phyloP scores from a whole-genome alignment of 1,284 basidiomycete genomes.

The Chiua sp. region DNA sequence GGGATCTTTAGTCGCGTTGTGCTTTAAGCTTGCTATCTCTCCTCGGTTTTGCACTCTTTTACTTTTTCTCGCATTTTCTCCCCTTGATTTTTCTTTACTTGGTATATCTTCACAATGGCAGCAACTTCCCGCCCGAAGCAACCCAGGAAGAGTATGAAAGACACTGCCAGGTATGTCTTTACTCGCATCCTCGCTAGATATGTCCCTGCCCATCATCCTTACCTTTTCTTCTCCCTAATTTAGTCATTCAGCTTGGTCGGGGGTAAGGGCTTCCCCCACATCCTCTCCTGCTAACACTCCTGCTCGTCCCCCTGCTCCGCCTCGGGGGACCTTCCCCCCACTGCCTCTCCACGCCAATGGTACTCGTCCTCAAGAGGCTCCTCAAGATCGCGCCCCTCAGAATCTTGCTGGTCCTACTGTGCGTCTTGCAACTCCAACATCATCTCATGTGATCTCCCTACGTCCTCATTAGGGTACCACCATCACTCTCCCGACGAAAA shows the following conservation, averaged over 20 bases:
- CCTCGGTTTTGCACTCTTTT: constrained; percentile 40
- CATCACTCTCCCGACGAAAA: constrained; percentile 72
- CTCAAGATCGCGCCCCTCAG: constrained; percentile 62
- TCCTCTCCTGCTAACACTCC: constrained; percentile 60
- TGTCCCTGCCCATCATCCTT: constrained; percentile 11
- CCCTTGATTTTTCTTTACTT: constrained; percentile 38
- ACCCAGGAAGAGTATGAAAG: constrained; percentile 59
- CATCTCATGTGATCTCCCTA: constrained; percentile 22
- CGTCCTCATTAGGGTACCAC: constrained; percentile 64
- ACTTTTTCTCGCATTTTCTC: constrained; percentile 32
- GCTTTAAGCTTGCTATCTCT: constrained; percentile 44
- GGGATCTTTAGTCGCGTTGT: constrained; percentile 38
- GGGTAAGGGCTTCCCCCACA: constrained; percentile 67
- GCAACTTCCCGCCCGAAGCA: constrained; percentile 63
- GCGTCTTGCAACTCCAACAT: constrained; percentile 37
- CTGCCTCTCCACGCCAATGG: constrained; percentile 53
- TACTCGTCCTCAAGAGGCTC: constrained; percentile 45
- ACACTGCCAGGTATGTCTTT: constrained; percentile 58
- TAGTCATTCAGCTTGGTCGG: constrained; percentile 69
- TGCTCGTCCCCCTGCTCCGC: constrained; percentile 46
- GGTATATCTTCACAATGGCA: constrained; percentile 52
- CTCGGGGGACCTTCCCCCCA: constrained; percentile 55
- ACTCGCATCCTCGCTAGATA: constrained; percentile 18
- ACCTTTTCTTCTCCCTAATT: constrained; percentile 15
- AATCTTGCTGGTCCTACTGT: constrained; percentile 69